phyloP scores from a whole-genome alignment of 495 filamentous ascomycete genomes.

The Neurospora tetraspora region DNA sequence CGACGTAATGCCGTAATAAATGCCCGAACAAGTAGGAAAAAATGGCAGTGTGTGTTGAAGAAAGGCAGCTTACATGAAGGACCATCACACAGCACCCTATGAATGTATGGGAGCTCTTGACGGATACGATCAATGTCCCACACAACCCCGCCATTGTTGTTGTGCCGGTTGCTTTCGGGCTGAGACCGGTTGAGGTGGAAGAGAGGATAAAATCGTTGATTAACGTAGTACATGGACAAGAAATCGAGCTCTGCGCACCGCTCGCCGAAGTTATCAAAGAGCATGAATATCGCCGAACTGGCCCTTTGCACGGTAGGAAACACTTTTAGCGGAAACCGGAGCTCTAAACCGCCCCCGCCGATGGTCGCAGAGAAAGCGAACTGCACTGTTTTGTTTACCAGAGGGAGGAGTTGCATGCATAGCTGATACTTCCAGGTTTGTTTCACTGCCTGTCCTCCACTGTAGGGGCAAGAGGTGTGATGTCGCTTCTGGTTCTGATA shows the following conservation, averaged over 20 bases:
- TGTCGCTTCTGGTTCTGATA: background rate
- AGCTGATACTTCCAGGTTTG: background rate
- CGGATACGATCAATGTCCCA: background rate
- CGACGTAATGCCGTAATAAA: background rate
- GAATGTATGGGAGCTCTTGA: background rate
- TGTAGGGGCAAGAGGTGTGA: background rate
- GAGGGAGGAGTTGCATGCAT: background rate
- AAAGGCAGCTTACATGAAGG: background rate
- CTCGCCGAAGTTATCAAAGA: background rate
- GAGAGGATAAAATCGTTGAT: background rate
- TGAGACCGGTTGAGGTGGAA: background rate
- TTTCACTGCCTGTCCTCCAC: background rate
- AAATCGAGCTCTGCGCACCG: background rate
- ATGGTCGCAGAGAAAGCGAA: background rate
- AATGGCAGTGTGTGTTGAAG: background rate
- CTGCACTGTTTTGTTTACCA: background rate
- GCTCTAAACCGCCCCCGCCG: background rate
- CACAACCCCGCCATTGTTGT: background rate
- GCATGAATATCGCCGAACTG: background rate
- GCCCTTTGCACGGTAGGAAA: background rate
- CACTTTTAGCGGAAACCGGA: background rate
- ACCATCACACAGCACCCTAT: background rate
- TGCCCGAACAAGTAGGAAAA: background rate
- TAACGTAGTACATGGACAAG: background rate
- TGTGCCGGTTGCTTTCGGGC: background rate